phyloP scores from a whole-genome alignment of 129 eudicot species.

The Escallonia herrerae region DNA sequence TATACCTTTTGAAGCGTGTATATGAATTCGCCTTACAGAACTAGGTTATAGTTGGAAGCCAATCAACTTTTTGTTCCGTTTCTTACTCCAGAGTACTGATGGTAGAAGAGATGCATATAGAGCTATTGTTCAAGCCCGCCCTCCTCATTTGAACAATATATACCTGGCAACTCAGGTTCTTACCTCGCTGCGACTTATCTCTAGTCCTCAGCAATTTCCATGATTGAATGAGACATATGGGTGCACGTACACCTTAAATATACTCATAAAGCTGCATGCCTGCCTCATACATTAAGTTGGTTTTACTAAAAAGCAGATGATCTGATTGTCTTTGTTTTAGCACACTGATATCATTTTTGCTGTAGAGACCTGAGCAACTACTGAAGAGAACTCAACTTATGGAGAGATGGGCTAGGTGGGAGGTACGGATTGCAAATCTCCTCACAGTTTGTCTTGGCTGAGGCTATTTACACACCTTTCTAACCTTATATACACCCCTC shows the following conservation, averaged over 20 bases:
- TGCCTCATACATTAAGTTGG: too few species aligned
- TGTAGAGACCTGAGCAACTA: constrained; percentile 93
- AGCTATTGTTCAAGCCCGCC: constrained; percentile 92
- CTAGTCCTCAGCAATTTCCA: not conserved
- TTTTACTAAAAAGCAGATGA: too few species aligned
- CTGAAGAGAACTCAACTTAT: constrained; percentile 89
- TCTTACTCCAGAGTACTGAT: constrained; percentile 59
- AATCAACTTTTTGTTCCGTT: constrained; percentile 7
- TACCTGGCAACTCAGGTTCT: constrained; percentile 94
- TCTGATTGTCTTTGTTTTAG: too few species aligned
- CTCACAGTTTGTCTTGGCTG: not conserved
- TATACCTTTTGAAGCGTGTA: constrained; percentile 25
- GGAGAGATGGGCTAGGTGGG: constrained; percentile 99
- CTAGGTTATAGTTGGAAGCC: constrained; percentile 20
- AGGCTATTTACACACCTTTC: too few species aligned
- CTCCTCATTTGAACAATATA: constrained; percentile 90
- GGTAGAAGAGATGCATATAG: constrained; percentile 84
- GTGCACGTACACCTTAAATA: too few species aligned
- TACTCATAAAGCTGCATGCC: too few species aligned
- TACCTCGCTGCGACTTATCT: constrained; percentile 2
- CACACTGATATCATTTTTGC: constrained; percentile 18
- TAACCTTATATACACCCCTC: too few species aligned
- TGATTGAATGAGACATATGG: not conserved
- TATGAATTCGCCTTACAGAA: constrained; percentile 9
- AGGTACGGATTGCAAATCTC: constrained; percentile 45